Evolutionary conservation across 208 protist species (phyloP).

Genomic region (Trypanosoma theileri): DNA sequence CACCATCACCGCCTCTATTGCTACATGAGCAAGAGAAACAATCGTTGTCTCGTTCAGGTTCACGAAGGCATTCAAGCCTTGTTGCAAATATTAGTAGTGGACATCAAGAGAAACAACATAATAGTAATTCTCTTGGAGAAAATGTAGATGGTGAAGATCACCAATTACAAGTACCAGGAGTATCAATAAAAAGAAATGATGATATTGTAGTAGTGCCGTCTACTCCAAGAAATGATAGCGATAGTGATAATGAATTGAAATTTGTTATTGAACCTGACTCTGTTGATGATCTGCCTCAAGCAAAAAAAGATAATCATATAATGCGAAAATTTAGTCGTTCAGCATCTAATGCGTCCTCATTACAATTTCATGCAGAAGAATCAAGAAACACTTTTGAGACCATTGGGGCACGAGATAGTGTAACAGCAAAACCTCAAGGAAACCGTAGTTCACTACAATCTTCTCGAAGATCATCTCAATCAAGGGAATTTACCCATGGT

Average conservation of each 20-base stretch:
- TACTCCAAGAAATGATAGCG: constrained; percentile 4
- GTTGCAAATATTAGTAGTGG: not conserved
- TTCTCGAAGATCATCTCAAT: not conserved
- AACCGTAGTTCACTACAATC: not conserved
- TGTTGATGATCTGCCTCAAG: not conserved
- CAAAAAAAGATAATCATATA: not conserved
- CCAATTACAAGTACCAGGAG: not conserved
- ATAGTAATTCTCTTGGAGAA: not conserved
- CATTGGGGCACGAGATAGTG: not conserved
- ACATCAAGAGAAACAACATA: not conserved
- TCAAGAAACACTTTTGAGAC: not conserved
- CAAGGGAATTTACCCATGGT: not conserved
- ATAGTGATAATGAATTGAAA: constrained; percentile 20
- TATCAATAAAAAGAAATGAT: not conserved
- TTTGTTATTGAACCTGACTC: constrained; percentile 16
- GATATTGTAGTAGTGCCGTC: too few relatives aligned
- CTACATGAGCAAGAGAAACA: not conserved
- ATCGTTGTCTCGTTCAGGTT: not conserved
- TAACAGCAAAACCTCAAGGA: not conserved
- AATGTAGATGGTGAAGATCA: not conserved
- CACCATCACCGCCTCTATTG: too few relatives aligned
- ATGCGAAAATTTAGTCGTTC: not conserved
- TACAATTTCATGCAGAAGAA: constrained; percentile 1
- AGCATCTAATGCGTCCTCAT: constrained; percentile 9
- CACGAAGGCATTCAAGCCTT: not conserved